Conservation (phyloP, 208 protist genomes). For the Leishmania arabica region DNA sequence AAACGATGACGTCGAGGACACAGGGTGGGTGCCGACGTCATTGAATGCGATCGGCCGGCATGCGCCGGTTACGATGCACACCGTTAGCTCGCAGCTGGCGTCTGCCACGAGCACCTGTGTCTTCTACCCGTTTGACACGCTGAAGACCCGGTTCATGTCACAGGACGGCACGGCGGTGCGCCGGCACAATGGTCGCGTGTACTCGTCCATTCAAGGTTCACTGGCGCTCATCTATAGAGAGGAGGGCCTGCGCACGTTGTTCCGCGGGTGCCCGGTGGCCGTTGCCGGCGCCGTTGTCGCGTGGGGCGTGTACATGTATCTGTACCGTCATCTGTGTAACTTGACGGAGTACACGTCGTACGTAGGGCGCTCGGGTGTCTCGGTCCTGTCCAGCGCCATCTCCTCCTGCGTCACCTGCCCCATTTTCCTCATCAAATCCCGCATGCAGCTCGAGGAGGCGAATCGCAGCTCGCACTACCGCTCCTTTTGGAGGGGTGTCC, state of each 20-base stretch:
- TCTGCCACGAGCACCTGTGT: constrained; percentile 64
- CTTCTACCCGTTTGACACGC: constrained; percentile 92
- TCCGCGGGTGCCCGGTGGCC: constrained; percentile 53
- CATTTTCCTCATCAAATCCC: constrained; percentile 79
- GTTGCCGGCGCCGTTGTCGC: constrained; percentile 44
- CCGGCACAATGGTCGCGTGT: constrained; percentile 60
- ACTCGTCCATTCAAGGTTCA: constrained; percentile 41
- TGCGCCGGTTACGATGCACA: constrained; percentile 57
- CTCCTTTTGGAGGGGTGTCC: constrained; percentile 61
- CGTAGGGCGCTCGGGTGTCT: constrained; percentile 40
- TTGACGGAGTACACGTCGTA: constrained; percentile 48
- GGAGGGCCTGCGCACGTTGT: constrained; percentile 53
- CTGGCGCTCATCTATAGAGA: constrained; percentile 42
- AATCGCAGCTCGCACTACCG: constrained; percentile 45
- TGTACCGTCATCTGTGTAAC: constrained; percentile 71
- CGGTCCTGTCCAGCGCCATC: constrained; percentile 46
- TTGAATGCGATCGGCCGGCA: constrained; percentile 43
- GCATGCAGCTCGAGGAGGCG: constrained; percentile 84
- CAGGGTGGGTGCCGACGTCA: constrained; percentile 7
- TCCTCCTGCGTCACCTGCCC: constrained; percentile 50
- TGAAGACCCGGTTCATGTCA: constrained; percentile 87
- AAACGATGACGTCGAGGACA: constrained; percentile 2
- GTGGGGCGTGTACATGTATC: constrained; percentile 75
- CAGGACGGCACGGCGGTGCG: constrained; percentile 61
- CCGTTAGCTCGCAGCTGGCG: constrained; percentile 64